Evolutionary conservation across 169 alveolate species (phyloP).

Genomic region (Cryptosporidium bovis): DNA sequence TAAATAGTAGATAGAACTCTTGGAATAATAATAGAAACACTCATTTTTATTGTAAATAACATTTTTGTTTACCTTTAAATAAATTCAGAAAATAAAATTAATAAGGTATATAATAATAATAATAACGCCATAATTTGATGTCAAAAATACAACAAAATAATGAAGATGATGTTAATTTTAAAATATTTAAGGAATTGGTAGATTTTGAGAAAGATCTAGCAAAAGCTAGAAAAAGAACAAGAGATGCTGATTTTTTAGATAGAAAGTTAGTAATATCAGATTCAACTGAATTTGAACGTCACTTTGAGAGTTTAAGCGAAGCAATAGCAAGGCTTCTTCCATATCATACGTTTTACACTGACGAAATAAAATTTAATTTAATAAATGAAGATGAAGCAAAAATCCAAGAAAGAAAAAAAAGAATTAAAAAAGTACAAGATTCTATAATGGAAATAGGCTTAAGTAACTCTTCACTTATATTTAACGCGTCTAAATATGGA

Average conservation of each 20-base stretch:
- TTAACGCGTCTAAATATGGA: slow-evolving; percentile 60
- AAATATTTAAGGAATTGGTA: slow-evolving; percentile 17
- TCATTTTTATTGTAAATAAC: too few relatives aligned
- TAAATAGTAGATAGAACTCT: too few relatives aligned
- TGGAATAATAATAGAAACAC: too few relatives aligned
- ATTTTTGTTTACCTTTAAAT: too few relatives aligned
- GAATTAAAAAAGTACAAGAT: slow-evolving; percentile 37
- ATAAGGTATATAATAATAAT: too few relatives aligned
- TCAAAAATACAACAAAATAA: not conserved
- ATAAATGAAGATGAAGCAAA: slow-evolving; percentile 1
- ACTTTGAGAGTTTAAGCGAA: slow-evolving; percentile 59
- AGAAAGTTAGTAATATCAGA: slow-evolving; percentile 63
- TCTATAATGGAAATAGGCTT: slow-evolving; percentile 9
- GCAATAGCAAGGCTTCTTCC: slow-evolving; percentile 60
- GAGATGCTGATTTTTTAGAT: slow-evolving; percentile 58
- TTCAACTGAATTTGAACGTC: slow-evolving; percentile 66
- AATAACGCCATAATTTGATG: not conserved
- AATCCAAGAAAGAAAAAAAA: slow-evolving; percentile 20
- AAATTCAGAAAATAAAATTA: too few relatives aligned
- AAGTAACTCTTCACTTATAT: slow-evolving; percentile 26
- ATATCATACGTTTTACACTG: slow-evolving; percentile 58
- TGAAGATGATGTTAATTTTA: not conserved
- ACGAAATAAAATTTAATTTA: slow-evolving; percentile 34
- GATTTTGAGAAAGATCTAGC: slow-evolving; percentile 40
- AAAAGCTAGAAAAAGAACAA: slow-evolving; percentile 42